Evolutionary conservation across 1,284 basidiomycete genomes (phyloP).

Genomic region (Mrakiaceae sp.): DNA sequence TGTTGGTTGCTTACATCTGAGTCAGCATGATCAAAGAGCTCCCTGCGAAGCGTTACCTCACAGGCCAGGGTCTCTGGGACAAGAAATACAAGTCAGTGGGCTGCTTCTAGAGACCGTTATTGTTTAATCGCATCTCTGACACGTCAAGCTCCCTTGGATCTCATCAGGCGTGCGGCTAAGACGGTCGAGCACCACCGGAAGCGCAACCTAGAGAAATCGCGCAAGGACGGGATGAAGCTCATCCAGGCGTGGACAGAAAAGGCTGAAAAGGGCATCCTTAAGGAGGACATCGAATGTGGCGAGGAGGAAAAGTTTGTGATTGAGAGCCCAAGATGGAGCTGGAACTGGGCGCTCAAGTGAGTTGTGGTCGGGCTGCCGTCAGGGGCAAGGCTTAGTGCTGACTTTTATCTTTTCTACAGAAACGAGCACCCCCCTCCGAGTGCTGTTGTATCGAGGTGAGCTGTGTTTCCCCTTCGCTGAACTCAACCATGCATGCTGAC

Average conservation of each 20-base stretch:
- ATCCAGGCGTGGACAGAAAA: slow-evolving; percentile 9
- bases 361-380: background rate
- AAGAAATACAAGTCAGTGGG: slow-evolving; percentile 23
- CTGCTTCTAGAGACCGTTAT: background rate
- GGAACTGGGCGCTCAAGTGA: slow-evolving; percentile 15
- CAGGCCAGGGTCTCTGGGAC: slow-evolving; percentile 34
- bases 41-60: slow-evolving; percentile 30
- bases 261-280: slow-evolving; percentile 17
- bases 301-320: slow-evolving; percentile 17
- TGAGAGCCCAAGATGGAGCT: background rate
- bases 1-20: background rate
- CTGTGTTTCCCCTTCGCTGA: slow-evolving; percentile 9
- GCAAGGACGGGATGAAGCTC: slow-evolving; percentile 25
- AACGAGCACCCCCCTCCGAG: slow-evolving; percentile 35
- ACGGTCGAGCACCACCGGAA: slow-evolving; percentile 28
- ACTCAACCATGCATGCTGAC: background rate
- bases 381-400: background rate
- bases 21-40: slow-evolving; percentile 8
- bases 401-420: slow-evolving; percentile 15
- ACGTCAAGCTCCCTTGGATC: background rate
- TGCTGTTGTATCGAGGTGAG: slow-evolving; percentile 32
- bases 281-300: background rate
- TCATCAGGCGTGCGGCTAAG: slow-evolving; percentile 22
- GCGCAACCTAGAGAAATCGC: slow-evolving; percentile 28
- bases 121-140: background rate